Percentiles rank a stretch among this genome's conserved stretches.
These are phyloP conservation scores for Setomelanomma holmii DNA, from an alignment of 2,329 filamentous ascomycete species.

Conservation along the genomic window DNA sequence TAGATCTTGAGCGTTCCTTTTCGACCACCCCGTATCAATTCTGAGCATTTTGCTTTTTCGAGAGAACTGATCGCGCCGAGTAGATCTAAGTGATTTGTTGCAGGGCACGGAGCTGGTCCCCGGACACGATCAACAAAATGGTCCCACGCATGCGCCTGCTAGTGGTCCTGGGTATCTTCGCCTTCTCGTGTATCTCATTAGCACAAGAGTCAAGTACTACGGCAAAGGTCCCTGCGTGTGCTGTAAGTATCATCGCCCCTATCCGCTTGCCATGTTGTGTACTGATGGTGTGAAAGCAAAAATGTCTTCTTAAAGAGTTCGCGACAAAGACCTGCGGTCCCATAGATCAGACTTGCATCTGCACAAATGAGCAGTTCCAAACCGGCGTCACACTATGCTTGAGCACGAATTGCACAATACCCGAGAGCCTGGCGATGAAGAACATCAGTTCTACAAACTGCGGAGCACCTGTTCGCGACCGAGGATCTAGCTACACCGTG, in stretches of 20 bases:
- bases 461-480: constrained; percentile 48
- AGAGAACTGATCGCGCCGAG: background rate
- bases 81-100: background rate
- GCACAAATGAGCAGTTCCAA: constrained; percentile 28
- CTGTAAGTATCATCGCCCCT: too few species aligned
- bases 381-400: constrained; percentile 29
- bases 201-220: background rate
- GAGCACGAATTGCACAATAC: constrained; percentile 25
- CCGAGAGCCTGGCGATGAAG: constrained; percentile 46
- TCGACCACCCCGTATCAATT: background rate
- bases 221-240: constrained; percentile 16
- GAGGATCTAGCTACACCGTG: constrained; percentile 40
- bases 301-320: constrained; percentile 18
- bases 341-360: constrained; percentile 29
- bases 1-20: background rate
- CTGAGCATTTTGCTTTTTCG: background rate
- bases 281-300: constrained; percentile 12
- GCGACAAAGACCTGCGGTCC: constrained; percentile 24
- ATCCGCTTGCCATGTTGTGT: too few species aligned
- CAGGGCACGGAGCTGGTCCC: background rate
- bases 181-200: background rate
- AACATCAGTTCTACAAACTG: constrained; percentile 52
- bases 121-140: background rate
- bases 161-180: background rate
- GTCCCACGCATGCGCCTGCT: background rate